A percentile compares a stretch with the other conserved stretches of the same genome.
Evolutionary conservation across 108 stramenopile species (phyloP).

Genomic region (Fragilariopsis cylindrus): DNA sequence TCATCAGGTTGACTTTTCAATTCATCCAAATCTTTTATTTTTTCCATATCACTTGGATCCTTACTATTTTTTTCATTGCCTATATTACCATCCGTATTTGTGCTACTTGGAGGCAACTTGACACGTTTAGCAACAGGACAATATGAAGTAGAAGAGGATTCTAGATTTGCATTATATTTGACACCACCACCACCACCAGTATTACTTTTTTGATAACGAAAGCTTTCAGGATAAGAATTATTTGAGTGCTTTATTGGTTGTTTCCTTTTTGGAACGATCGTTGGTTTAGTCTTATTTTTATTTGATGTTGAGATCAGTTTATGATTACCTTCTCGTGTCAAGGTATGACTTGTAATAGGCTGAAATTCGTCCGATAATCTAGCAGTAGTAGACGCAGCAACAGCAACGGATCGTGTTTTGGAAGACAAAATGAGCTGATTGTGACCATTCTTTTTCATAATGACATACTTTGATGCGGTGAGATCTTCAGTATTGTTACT

Average conservation of each 20-base stretch:
- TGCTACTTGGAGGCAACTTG: not conserved
- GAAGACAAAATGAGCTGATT: constrained; percentile 24
- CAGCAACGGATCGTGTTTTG: not conserved
- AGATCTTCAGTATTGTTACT: not conserved
- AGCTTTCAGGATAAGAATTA: not conserved
- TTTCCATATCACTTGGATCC: not conserved
- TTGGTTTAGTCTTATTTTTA: not conserved
- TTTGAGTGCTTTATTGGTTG: not conserved
- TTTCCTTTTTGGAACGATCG: not conserved
- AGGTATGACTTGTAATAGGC: not conserved
- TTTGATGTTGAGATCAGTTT: constrained; percentile 13
- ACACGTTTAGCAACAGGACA: not conserved
- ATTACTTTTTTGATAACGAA: not conserved
- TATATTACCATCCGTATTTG: not conserved
- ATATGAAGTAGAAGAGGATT: not conserved
- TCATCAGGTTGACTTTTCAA: constrained; percentile 34
- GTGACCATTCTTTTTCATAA: constrained; percentile 18
- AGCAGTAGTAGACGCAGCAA: not conserved
- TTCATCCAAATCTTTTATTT: not conserved
- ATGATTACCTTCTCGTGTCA: constrained; percentile 14
- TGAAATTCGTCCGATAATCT: not conserved
- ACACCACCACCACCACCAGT: not conserved
- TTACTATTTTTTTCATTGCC: not conserved
- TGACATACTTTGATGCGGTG: not conserved
- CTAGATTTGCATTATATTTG: not conserved